phyloP scores from a whole-genome alignment of 192 early-diverging fungal species.

The Backusella luteola region DNA sequence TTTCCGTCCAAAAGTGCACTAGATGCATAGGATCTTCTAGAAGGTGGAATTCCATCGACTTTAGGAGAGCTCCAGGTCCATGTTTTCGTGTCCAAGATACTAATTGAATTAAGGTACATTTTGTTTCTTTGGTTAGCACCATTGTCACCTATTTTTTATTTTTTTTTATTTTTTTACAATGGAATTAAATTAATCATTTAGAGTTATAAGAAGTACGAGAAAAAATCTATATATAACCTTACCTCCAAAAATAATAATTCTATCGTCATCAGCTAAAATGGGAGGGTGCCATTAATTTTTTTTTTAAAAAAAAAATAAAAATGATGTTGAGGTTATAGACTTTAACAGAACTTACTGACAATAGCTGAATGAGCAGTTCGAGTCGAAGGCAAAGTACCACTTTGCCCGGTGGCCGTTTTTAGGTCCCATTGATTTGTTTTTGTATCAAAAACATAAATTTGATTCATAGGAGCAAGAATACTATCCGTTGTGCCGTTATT shows the following conservation, averaged over 20 bases:
- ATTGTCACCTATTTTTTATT: conserved; percentile 23
- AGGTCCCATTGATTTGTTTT: conserved; percentile 19
- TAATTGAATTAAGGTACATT: conserved; percentile 15
- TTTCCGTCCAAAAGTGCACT: conserved; percentile 20
- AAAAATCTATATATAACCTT: background rate
- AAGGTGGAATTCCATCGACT: conserved; percentile 24
- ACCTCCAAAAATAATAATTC: conserved; percentile 34
- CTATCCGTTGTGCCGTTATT: background rate
- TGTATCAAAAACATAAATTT: conserved; percentile 23
- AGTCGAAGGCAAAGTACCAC: conserved; percentile 6
- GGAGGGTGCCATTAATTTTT: background rate
- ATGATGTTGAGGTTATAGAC: background rate
- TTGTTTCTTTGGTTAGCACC: background rate
- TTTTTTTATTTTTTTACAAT: background rate
- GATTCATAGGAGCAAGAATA: conserved; percentile 18
- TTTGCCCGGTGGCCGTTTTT: background rate
- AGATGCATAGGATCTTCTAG: conserved; percentile 19
- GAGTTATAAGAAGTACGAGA: conserved; percentile 1
- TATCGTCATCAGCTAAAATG: conserved; percentile 18
- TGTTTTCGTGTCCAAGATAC: conserved; percentile 26
- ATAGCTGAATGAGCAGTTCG: conserved; percentile 26
- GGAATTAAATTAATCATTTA: background rate
- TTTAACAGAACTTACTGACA: conserved; percentile 19
- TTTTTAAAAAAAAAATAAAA: background rate
- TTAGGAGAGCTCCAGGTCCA: conserved; percentile 30